Evolutionary conservation across 208 protist genomes (phyloP).

Genomic region (Wallacemonas collosoma): DNA sequence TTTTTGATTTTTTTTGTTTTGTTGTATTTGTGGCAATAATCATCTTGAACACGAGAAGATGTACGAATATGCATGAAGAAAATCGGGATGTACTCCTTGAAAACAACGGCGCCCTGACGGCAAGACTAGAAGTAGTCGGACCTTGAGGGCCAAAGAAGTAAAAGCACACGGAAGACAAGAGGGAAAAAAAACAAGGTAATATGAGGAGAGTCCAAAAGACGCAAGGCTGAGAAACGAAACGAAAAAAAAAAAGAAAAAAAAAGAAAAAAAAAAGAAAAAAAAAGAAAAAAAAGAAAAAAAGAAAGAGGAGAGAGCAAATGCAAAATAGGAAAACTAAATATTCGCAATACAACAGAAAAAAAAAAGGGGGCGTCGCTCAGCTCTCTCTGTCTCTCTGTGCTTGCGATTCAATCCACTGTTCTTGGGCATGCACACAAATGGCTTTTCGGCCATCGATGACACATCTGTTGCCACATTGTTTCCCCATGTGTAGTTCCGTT

Average conservation of each 20-base stretch:
- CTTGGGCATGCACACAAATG: no score
- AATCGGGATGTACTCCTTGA: constrained; percentile 5
- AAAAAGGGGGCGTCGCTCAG: background rate
- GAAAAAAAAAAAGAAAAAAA: constrained; percentile 2
- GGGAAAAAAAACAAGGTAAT: constrained; percentile 24
- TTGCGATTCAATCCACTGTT: no score
- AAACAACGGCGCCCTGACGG: background rate
- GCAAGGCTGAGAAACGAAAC: background rate
- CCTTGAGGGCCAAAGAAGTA: background rate
- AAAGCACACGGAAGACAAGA: constrained; percentile 3
- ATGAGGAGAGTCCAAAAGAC: background rate
- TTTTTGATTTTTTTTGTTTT: constrained; percentile 26
- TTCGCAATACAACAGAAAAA: constrained; percentile 2
- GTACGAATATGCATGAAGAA: background rate
- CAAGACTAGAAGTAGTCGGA: background rate
- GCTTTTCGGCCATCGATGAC: no score
- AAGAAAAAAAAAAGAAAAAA: constrained; percentile 10
- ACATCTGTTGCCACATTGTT: no score
- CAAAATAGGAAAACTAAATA: background rate
- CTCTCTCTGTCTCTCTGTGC: no score
- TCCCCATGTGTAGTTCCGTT: no score
- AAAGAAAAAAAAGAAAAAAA: constrained; percentile 20
- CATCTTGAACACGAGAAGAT: background rate
- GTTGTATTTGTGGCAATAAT: background rate
- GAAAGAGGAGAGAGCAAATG: constrained; percentile 1